Base-by-base conservation (phyloP, 1,284 basidiomycete genomes). In the Microstroma glucosiphilum region DNA sequence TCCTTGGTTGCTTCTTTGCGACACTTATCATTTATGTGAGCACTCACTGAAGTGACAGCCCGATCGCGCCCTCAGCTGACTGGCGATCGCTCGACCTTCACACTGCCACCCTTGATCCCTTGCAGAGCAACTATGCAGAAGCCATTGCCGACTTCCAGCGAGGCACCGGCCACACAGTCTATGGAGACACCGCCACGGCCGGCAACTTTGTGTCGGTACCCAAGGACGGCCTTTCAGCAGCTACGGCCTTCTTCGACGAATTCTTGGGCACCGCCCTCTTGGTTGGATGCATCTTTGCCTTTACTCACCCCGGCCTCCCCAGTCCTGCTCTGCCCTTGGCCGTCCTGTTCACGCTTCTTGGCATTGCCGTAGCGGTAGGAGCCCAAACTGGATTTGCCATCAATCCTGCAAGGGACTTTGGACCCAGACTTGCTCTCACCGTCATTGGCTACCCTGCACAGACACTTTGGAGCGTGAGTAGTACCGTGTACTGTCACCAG, bases 11-110 rank as follows among this genome's bases (percentile, higher is more conserved):
- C 1, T 76, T 89, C 19, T 81, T 84, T 55, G 89, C 88, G 12
- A 85, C 86, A 17, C 84, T 85, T 0, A 73, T 89, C 23, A 81
- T 88, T 19, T 91, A 91, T 71, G 87, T 83, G 3, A 87, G 88
- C 77, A 91, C 43, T 90, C 73, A 84, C 85, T 70, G 85, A 88
- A 23, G 59, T 54, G 25, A 60, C 58, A 8, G n/a, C 9, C 7
- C 8, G 7, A 1, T 25, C 40, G 43, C 15, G 4, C 12, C 12
- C 15, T 21, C 43, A 3, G 6, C 3, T 12, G 17, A 48, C 43
- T 48, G 43, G 13, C 43, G 21, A 17, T 4, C 15, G 3, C 4
- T 21, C 21, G 3, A 3, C 43, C 3, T 6, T 48, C 43, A 12
- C 12, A 3, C 43, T 21, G 17, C 21, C 21, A 21, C 43, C 4